Base-by-base conservation (phyloP, 371 early-diverging fungal genomes). In the Funneliformis caledonium region DNA sequence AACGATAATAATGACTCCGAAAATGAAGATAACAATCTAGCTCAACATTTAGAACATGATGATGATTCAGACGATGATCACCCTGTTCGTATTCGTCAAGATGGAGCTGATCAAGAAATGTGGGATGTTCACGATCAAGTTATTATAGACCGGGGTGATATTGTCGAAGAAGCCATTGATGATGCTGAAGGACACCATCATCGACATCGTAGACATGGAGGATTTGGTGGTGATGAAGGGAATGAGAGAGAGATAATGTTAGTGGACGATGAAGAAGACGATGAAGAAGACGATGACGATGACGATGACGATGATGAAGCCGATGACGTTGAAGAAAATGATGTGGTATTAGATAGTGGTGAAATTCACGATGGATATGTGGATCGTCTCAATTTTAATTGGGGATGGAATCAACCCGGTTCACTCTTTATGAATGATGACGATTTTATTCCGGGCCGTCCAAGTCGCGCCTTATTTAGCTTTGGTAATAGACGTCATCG, bases 1-100 rank as follows among this genome's bases (percentile, higher is more conserved):
- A 85, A n/a, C 14, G 52, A 72, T 45, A 37, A 22, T 22, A 33
- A 19, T 72, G 70, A 52, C 2, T 45, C n/a, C 16, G 77, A 77
- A 48, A 56, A 43, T 48, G 47, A 45, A 11, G 65, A 31, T 10
- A 52, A 48, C 5, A n/a, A 19, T 45, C 31, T 61, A 14, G 37
- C 19, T 14, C 62, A n/a, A 4, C 64, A 65, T 65, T 65, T 65
- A 37, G 74, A 52, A 1, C 74, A 50, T 4, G 84, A 87, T 11
- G 88, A 88, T 43, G 88, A 89, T 67, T 85, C 85, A 69, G 90
- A 89, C 59, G 88, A 87, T 65, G 85, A 85, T 48, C 92, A 91
- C 76, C 86, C 89, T 42, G 89, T 87, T 9, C 88, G 87, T 60
- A 83, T 81, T 43, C 87, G 82, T 65, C 65, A 81, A 33, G 84